Evolutionary conservation across 208 protist species (phyloP), one percentile per base, ranked within the genome.

Genomic region (Leishmania braziliensis): DNA sequence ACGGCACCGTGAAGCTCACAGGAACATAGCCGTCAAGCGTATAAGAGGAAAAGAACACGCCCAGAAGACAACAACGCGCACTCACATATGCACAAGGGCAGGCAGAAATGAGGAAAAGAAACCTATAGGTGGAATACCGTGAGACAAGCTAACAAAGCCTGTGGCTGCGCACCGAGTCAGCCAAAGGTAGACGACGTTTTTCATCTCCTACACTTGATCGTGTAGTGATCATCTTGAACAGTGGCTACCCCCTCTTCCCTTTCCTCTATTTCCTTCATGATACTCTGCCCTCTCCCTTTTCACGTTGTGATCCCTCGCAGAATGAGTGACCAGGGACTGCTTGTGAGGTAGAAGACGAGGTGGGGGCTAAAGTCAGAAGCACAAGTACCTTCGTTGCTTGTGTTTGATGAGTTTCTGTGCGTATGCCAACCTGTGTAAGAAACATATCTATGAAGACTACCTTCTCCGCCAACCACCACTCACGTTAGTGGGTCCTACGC

Each of bases 31-130:
- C 5, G 26, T 66, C 71, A n/a, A 43, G 33, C n/a, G 33, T 71
- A 75, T 71, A 75, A 75, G 70, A 78, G 70, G 20, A 75, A 20
- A 50, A 75, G 46, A 23, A 75, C 6, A 76, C 16, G 36, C 16
- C 26, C 5, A 51, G n/a, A 43, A 75, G 39, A 65, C 20, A 50
- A 26, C 36, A 26, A 62, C 5, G 5, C 43, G 43, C 43, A 46
- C 43, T 46, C 43, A 46, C 43, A 46, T 46, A 6, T 46, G 3
- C 43, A 46, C 43, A 12, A 29, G 74, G 36, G 43, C 23, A 16
- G 23, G 5, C 33, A 54, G 10, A 14, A 83, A 82, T 18, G 76
- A 10, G 75, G 2, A 60, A 43, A 78, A 73, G 80, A 29, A 79
- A 4, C 66, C 16, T n/a, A 10, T 1, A 29, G 8, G 18, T 20